Percentiles rank a stretch among this genome's conserved stretches.
These are phyloP conservation scores for Pythium grandisporangium DNA, from an alignment of 352 stramenopile species.

Conservation along the genomic window DNA sequence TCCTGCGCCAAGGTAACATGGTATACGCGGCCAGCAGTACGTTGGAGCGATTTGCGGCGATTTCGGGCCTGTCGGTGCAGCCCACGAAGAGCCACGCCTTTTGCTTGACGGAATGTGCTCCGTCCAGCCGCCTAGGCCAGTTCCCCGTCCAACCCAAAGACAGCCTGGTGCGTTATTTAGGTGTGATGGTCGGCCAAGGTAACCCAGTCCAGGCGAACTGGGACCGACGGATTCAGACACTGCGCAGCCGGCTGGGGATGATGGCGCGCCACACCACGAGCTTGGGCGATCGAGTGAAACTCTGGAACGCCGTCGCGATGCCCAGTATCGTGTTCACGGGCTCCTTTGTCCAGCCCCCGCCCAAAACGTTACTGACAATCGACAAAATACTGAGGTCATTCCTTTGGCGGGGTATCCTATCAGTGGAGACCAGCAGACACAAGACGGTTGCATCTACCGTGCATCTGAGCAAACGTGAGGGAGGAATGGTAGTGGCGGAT, in stretches of 20 bases:
- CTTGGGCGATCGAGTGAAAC: neutral
- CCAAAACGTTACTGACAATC: no score
- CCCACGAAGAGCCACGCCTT: slow-evolving; percentile 7
- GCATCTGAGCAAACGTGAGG: no score
- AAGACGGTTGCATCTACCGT: no score
- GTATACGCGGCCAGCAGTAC: neutral
- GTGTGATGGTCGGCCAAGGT: slow-evolving; percentile 4
- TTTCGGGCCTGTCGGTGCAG: slow-evolving; percentile 11
- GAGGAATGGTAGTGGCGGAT: no score
- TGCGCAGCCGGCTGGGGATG: neutral
- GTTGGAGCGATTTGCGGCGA: slow-evolving; percentile 1
- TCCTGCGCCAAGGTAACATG: neutral
- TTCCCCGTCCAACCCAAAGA: slow-evolving; percentile 2
- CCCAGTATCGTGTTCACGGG: slow-evolving; percentile 6
- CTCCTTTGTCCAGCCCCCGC: no score
- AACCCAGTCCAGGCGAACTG: slow-evolving; percentile 1
- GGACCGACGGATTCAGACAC: neutral
- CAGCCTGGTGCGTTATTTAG: slow-evolving; percentile 3
- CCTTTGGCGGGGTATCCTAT: no score
- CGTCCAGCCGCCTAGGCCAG: neutral
- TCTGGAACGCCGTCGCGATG: slow-evolving; percentile 2
- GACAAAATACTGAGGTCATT: no score
- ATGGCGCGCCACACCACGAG: neutral
- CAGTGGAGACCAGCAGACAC: no score
- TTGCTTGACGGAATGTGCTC: neutral